Conservation (phyloP, 2,329 filamentous ascomycete genomes). For the Diaporthe longicolla region DNA sequence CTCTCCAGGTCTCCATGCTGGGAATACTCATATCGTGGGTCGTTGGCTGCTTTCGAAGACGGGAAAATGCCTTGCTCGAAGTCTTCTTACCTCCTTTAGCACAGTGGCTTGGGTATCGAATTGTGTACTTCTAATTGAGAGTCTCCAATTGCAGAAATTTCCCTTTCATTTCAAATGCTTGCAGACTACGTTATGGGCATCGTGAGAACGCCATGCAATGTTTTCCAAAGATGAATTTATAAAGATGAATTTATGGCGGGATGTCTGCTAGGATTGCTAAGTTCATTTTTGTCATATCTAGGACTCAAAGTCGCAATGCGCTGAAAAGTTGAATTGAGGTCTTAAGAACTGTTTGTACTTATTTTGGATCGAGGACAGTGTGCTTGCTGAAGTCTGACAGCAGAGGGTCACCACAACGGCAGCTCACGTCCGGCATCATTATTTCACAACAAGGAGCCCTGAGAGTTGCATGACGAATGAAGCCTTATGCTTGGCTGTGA, state of each 20-base stretch:
- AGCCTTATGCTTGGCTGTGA: not conserved
- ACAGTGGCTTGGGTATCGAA: not conserved
- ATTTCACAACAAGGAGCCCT: not conserved
- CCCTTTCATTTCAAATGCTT: not conserved
- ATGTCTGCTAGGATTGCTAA: too few relatives aligned
- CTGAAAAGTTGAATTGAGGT: too few relatives aligned
- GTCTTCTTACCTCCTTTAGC: not conserved
- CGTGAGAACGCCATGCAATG: not conserved
- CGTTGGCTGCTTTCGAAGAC: not conserved
- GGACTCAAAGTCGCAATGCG: accelerated
- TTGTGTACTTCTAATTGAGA: not conserved
- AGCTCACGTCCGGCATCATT: not conserved
- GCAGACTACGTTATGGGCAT: not conserved
- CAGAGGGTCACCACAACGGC: not conserved
- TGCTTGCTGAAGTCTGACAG: too few relatives aligned
- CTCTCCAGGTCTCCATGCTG: not conserved
- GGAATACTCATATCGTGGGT: not conserved
- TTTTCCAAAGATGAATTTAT: not conserved
- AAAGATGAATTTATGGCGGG: too few relatives aligned
- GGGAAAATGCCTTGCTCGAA: not conserved
- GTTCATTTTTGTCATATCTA: too few relatives aligned
- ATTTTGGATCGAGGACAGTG: too few relatives aligned
- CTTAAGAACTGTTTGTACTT: too few relatives aligned
- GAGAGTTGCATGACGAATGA: not conserved
- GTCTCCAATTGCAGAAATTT: not conserved